Base-by-base conservation (phyloP, 176 grass and related monocot species). In the Phragmites australis region DNA sequence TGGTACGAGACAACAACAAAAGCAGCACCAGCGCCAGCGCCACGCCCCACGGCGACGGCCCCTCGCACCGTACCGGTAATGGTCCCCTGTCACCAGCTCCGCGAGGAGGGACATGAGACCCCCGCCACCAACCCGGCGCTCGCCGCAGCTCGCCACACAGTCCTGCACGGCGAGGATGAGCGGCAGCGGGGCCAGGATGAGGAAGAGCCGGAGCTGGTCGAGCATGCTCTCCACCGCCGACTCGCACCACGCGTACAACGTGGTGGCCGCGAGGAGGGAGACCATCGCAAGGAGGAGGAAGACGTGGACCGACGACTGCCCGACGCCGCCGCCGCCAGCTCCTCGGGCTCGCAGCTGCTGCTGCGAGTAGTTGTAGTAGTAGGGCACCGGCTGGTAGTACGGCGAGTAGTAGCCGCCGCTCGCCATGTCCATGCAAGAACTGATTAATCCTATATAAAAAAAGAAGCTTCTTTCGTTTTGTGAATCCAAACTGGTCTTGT, bases 1-100 rank as follows among this genome's bases (percentile, higher is more conserved):
- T 97, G 87, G 34, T 91, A 90, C 21, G 95, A 91, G 49, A 98
- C 86, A 93, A 76, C 22, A 91, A n/a, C 74, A 98, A 78, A 43
- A 98, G 83, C 5, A 94, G 74, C 83, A 91, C 84, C 11, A 98
- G 65, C 44, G 82, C 88, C 17, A 94, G 46, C 34, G 77, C 95
- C 50, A 98, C 92, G 21, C 95, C 92, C 95, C 88, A 94, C 72
- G 88, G 90, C 26, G 95, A 88, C 43, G 89, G 86, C 22, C 82
- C 81, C 73, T 75, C 23, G 57, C 83, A 25, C 78, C 81, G 16
- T 47, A 46, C 3, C 31, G 37, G 65, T 80, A 79, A 49, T 62
- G 32, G 53, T 89, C 74, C 39, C 57, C 83, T 30, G 45, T 55
- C 7, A 82, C 21, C 80, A 89, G 53, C 17, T 87, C 83, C 44